Evolutionary conservation across 352 stramenopile genomes (phyloP), one percentile per base, ranked within the genome.

Genomic region (Phytopythium sindhum): DNA sequence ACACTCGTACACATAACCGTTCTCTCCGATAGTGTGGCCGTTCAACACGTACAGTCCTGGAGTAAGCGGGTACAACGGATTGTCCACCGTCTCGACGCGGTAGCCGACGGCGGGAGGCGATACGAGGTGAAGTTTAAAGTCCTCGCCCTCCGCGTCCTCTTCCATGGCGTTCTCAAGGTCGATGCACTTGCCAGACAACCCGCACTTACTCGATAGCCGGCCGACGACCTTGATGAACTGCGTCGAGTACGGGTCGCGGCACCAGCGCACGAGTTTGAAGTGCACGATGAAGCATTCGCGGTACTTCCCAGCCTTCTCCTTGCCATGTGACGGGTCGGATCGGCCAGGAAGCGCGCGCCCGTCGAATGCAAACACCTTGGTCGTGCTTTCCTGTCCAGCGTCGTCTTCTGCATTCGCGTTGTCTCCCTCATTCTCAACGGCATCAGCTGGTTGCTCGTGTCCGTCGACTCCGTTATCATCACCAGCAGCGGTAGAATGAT

Each of bases 1-100:
- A 48, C 77, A 91, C 56, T 84, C 73, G 65, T 89, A 88, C 10
- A 89, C 78, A 33, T 81, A 78, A 24, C 72, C 68, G 39, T 84
- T 88, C 52, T 80, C 73, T 11, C 73, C 79, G 11, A 90, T 82
- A 1, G 81, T 88, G 50, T 77, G 79, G 17, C 81, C 81, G 24
- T 67, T 66, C n/a, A 90, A 28, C 28, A 75, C 64, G 48, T 90
- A 90, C 0, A 31, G 51, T n/a, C 81, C 81, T 6, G 79, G 78
- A 0, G 75, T 88, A 33, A 90, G 53, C 8, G 79, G 81, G 19
- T 69, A 65, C 51, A 90, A 57, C 14, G 70, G 65, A 2, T 69
- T 62, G 6, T 57, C 35, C 48, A 84, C 3, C 1, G 39, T 9
- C 41, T 81, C 67, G 11, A 73, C 26, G 58, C 60, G 59, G 58